phyloP scores from a whole-genome alignment of 106 monocot species.

The Triglochin maritima region DNA sequence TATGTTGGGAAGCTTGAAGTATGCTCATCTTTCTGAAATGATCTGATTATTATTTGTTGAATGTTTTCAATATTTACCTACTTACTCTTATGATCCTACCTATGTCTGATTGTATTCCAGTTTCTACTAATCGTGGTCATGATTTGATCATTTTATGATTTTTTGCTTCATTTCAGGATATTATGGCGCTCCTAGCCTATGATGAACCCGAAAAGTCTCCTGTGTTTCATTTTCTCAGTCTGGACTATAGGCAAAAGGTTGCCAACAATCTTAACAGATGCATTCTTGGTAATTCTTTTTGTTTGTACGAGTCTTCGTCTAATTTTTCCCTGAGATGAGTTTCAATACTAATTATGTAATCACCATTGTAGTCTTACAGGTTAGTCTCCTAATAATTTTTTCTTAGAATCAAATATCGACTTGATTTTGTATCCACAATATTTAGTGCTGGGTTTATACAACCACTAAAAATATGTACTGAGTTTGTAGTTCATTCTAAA shows the following conservation, averaged over 20 bases:
- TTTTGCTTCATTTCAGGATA: slow-evolving; percentile 34
- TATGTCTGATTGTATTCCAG: not conserved
- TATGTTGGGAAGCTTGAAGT: slow-evolving; percentile 90
- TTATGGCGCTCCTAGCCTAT: slow-evolving; percentile 82
- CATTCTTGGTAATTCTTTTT: slow-evolving; percentile 53
- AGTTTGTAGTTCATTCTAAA: too few species aligned
- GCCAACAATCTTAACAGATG: slow-evolving; percentile 72
- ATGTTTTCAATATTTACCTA: not conserved
- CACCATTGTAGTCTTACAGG: not conserved
- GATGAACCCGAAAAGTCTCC: slow-evolving; percentile 92
- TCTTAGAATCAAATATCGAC: too few species aligned
- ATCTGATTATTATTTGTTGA: not conserved
- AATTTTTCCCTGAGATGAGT: not conserved
- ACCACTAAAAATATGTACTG: not conserved
- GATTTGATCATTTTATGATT: not conserved
- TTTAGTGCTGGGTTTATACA: not conserved
- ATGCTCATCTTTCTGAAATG: slow-evolving; percentile 12
- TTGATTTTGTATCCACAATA: not conserved
- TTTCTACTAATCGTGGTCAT: not conserved
- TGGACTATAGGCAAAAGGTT: slow-evolving; percentile 64
- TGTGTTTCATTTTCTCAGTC: slow-evolving; percentile 78
- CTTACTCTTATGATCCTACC: not conserved
- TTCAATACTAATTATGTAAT: slow-evolving; percentile 1
- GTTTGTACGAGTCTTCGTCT: not conserved
- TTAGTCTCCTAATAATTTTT: not conserved